Conservation (phyloP, 176 grass and related monocot species). For the Triticum turgidum region DNA sequence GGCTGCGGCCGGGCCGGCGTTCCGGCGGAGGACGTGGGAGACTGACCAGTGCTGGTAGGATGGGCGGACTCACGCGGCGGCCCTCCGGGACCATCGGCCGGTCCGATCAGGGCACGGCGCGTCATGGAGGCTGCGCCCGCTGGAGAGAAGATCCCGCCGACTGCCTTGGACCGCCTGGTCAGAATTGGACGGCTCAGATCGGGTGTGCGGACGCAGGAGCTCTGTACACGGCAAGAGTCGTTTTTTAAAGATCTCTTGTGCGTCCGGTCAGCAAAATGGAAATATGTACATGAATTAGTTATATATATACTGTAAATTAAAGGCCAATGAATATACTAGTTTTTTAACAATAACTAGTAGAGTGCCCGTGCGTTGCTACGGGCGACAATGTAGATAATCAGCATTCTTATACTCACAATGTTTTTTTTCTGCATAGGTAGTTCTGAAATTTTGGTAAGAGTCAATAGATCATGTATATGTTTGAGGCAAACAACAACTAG, state of each 20-base stretch:
- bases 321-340: not conserved
- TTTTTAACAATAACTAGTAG: too few species aligned
- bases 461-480: too few species aligned
- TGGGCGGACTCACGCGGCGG: too few species aligned
- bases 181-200: not conserved
- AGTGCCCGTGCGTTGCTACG: too few species aligned
- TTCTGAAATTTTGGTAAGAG: too few species aligned
- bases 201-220: not conserved
- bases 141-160: not conserved
- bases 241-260: conserved; percentile 25
- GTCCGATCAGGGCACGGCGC: not conserved
- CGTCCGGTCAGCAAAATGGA: not conserved
- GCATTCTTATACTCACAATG: too few species aligned
- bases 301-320: not conserved
- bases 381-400: too few species aligned
- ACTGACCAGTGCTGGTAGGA: conserved; percentile 80
- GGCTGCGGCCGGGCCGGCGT: not conserved
- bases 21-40: conserved; percentile 53
- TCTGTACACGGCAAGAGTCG: not conserved
- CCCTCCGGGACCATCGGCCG: not conserved
- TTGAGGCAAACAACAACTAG: too few species aligned
- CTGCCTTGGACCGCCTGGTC: not conserved
- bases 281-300: not conserved
- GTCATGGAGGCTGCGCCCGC: not conserved
- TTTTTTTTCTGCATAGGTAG: too few species aligned